Conservation (phyloP, 1,284 basidiomycete genomes). For the Fomes fomentarius region DNA sequence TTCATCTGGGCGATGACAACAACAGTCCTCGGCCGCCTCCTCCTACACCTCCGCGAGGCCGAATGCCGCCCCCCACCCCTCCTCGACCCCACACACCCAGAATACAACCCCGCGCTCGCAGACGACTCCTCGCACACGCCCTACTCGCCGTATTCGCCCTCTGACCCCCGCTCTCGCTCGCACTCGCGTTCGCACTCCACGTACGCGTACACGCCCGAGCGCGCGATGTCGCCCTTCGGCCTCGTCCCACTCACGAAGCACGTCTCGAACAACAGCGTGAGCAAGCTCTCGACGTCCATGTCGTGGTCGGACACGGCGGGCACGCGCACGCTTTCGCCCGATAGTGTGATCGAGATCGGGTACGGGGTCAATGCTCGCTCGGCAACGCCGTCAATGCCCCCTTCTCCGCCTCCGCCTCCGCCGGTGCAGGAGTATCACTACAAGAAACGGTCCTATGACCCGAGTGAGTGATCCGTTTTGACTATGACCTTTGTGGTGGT, state of each 20-base stretch:
- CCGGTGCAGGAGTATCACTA: conserved; percentile 18
- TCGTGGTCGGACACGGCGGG: not conserved
- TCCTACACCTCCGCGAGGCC: conserved; percentile 28
- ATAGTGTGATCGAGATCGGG: not conserved
- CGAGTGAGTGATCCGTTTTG: conserved; percentile 17
- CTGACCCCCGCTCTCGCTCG: not conserved
- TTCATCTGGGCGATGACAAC: conserved; percentile 33
- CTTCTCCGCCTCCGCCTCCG: not conserved
- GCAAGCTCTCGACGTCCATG: not conserved
- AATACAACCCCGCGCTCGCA: conserved; percentile 1
- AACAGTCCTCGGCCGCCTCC: conserved; percentile 26
- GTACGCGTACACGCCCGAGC: conserved; percentile 13
- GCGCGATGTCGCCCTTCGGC: conserved; percentile 24
- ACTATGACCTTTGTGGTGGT: too few relatives aligned
- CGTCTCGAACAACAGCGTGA: conserved; percentile 4
- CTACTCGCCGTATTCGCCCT: not conserved
- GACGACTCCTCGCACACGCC: not conserved
- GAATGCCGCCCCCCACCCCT: conserved; percentile 9
- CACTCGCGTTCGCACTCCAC: not conserved
- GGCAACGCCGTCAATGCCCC: not conserved
- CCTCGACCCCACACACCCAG: too few relatives aligned
- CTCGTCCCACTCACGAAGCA: conserved; percentile 17
- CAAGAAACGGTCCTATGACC: conserved; percentile 13
- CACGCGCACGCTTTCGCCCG: not conserved
- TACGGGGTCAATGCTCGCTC: not conserved